These are phyloP conservation scores for Mesembryanthemum crystallinum DNA, from an alignment of 148 eudicot genomes.

Conservation along the genomic window DNA sequence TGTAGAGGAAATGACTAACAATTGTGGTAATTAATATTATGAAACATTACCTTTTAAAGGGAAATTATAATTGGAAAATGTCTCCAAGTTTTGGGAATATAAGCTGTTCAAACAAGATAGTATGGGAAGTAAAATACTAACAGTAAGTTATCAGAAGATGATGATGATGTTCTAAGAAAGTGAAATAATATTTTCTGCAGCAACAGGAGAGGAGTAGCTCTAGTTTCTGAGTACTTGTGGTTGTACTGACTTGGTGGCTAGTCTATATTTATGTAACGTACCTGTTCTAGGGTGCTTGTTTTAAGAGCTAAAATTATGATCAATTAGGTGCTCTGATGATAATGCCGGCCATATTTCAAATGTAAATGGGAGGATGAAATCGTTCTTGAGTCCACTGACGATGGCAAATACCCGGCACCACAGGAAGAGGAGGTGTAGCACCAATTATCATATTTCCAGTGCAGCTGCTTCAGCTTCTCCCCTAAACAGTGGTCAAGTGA, in stretches of 20 bases:
- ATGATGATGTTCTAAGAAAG: neutral
- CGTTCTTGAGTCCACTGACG: slow-evolving; percentile 30
- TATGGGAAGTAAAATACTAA: neutral
- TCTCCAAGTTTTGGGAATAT: neutral
- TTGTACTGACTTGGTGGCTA: slow-evolving; percentile 21
- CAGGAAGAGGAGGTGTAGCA: slow-evolving; percentile 33
- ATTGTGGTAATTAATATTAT: neutral
- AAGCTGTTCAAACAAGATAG: slow-evolving; percentile 1
- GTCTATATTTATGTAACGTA: slow-evolving; percentile 15
- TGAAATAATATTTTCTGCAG: neutral
- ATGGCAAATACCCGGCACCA: slow-evolving; percentile 27
- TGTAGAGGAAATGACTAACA: slow-evolving; percentile 1
- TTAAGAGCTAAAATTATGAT: slow-evolving; percentile 35
- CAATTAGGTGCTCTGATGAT: slow-evolving; percentile 38
- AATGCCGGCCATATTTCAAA: slow-evolving; percentile 32
- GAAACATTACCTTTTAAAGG: neutral
- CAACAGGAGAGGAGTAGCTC: neutral
- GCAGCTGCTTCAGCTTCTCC: slow-evolving; percentile 46
- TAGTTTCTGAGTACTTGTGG: slow-evolving; percentile 20
- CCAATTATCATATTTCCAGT: slow-evolving; percentile 27
- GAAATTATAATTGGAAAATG: neutral
- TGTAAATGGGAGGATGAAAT: slow-evolving; percentile 33
- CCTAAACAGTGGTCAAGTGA: slow-evolving; percentile 38
- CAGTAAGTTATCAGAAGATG: neutral
- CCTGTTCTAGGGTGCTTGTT: slow-evolving; percentile 32